These are phyloP conservation scores for Alternaria conjuncta DNA, from an alignment of 2,329 filamentous ascomycete genomes.

Conservation along the genomic window DNA sequence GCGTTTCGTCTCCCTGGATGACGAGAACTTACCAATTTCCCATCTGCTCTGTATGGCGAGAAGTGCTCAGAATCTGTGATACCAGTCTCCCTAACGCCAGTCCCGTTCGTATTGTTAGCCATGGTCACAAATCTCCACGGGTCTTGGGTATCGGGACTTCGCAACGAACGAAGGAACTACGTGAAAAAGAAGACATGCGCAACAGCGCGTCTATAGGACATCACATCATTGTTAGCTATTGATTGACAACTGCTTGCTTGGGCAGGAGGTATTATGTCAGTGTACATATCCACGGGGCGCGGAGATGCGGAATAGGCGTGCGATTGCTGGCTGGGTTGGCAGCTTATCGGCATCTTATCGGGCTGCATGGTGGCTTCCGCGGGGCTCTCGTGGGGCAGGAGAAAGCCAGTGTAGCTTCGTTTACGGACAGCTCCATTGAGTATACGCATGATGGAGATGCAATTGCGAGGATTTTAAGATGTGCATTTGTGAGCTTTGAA, in stretches of 20 bases:
- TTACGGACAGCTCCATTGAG: neutral
- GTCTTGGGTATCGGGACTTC: too few species aligned
- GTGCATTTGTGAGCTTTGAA: neutral
- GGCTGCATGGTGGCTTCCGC: constrained; percentile 7
- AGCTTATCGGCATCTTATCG: constrained; percentile 11
- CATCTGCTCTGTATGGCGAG: constrained; percentile 64
- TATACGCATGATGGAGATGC: neutral
- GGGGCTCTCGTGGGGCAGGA: constrained; percentile 3
- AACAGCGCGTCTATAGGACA: constrained; percentile 15
- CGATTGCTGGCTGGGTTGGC: neutral
- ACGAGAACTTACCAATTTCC: constrained; percentile 58
- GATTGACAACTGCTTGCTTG: constrained; percentile 5
- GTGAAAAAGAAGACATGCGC: neutral
- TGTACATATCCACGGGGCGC: constrained; percentile 45
- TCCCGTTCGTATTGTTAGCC: constrained; percentile 11
- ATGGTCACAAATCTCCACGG: neutral
- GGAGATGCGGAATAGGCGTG: constrained; percentile 38
- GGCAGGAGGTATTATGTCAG: constrained; percentile 19
- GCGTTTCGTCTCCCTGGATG: neutral
- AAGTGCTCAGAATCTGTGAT: constrained; percentile 56
- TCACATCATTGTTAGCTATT: constrained; percentile 50
- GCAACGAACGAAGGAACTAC: neutral
- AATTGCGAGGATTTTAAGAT: neutral
- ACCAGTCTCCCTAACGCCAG: neutral
- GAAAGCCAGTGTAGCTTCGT: neutral